Conservation (phyloP, 495 filamentous ascomycete species). For the Annulohypoxylon maeteangense region DNA sequence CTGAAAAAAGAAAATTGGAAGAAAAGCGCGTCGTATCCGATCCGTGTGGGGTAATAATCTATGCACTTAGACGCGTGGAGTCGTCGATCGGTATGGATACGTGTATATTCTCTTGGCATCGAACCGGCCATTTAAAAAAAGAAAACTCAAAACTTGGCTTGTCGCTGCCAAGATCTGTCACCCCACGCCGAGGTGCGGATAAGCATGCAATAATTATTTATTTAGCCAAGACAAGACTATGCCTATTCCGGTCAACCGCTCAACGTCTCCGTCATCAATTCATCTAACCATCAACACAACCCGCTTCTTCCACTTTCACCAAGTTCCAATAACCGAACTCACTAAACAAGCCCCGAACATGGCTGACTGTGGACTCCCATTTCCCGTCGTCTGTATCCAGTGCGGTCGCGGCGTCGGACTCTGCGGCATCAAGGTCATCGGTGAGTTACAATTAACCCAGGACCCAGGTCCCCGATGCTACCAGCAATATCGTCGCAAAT, state of each 20-base stretch:
- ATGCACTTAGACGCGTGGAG: too few species aligned
- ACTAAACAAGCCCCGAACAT: constrained; percentile 28
- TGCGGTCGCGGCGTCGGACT: constrained; percentile 42
- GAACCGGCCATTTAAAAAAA: too few species aligned
- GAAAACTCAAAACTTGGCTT: too few species aligned
- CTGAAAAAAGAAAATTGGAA: too few species aligned
- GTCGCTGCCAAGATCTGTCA: not conserved
- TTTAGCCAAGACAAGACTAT: constrained; percentile 16
- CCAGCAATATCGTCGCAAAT: not conserved
- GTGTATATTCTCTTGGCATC: too few species aligned
- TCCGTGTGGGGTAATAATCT: too few species aligned
- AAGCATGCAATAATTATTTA: not conserved
- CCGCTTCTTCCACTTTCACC: constrained; percentile 51
- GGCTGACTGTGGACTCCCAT: constrained; percentile 41
- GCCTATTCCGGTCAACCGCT: constrained; percentile 64
- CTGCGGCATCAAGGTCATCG: constrained; percentile 42
- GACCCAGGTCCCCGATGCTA: not conserved
- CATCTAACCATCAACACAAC: constrained; percentile 69
- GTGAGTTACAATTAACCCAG: constrained; percentile 12
- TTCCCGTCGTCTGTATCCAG: constrained; percentile 44
- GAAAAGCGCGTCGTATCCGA: too few species aligned
- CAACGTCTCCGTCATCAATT: constrained; percentile 72
- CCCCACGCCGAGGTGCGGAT: not conserved
- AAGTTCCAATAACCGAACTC: constrained; percentile 23
- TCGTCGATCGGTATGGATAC: too few species aligned